phyloP scores from a whole-genome alignment of 2,329 filamentous ascomycete species.

The Pseudocercospora macadamiae region DNA sequence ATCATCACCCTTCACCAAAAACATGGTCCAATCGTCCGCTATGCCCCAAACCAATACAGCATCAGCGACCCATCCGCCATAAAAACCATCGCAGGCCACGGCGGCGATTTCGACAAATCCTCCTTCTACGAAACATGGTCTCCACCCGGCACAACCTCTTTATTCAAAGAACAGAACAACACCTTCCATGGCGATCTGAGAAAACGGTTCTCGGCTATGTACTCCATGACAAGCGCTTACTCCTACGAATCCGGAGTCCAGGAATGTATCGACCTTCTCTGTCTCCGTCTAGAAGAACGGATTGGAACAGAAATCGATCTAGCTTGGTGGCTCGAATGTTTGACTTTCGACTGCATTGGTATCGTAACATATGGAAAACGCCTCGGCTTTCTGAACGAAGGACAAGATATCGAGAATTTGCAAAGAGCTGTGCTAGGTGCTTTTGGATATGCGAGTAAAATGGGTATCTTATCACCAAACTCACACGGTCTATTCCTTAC shows the following conservation, averaged over 20 bases:
- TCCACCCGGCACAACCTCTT: conserved; percentile 14
- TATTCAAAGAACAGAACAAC: conserved; percentile 18
- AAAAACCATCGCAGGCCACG: conserved; percentile 17
- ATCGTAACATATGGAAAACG: conserved; percentile 39
- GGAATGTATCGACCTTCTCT: conserved; percentile 10
- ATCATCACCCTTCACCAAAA: conserved; percentile 59
- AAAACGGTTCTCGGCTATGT: conserved; percentile 17
- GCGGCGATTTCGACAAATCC: conserved; percentile 36
- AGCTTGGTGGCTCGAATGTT: conserved; percentile 13
- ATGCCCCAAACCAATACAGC: conserved; percentile 74
- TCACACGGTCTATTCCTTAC: conserved; percentile 10
- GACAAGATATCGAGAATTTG: conserved; percentile 36
- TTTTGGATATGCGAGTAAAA: conserved; percentile 9
- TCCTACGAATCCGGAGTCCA: conserved; percentile 14
- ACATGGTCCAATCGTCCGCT: conserved; percentile 69
- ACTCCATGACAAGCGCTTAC: conserved; percentile 17
- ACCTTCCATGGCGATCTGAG: conserved; percentile 16
- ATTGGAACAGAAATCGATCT: conserved; percentile 10
- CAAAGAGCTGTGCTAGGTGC: conserved; percentile 3
- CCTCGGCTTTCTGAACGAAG: conserved; percentile 43
- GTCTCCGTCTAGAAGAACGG: conserved; percentile 1
- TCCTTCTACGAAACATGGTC: conserved; percentile 17
- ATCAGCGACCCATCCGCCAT: conserved; percentile 71
- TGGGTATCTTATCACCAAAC: conserved; percentile 14
- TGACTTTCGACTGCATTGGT: conserved; percentile 45